phyloP scores from a whole-genome alignment of 2,329 filamentous ascomycete species.

The Cordyceps cicadae region DNA sequence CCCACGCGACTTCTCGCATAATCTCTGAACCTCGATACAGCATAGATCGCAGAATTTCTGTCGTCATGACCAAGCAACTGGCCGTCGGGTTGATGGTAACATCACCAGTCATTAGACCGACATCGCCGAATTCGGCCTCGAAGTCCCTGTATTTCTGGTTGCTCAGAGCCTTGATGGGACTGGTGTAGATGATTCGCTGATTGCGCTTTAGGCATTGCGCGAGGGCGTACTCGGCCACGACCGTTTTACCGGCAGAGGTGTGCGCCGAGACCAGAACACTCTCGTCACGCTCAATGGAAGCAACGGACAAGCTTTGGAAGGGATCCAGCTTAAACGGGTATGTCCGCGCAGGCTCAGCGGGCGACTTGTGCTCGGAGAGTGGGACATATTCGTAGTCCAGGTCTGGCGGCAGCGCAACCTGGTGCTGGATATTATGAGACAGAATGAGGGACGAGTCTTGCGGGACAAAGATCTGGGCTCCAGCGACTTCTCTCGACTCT shows the following conservation, averaged over 20 bases:
- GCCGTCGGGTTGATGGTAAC: conserved; percentile 98
- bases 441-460: conserved; percentile 68
- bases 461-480: conserved; percentile 59
- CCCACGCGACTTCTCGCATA: conserved; percentile 98
- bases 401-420: conserved; percentile 88
- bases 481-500: conserved; percentile 81
- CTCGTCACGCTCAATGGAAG: conserved; percentile 91
- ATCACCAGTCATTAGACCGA: conserved; percentile 97
- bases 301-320: conserved; percentile 90
- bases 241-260: conserved; percentile 95
- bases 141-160: conserved; percentile 99
- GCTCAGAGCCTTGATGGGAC: conserved; percentile 95
- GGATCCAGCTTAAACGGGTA: conserved; percentile 93
- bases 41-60: conserved; percentile 98
- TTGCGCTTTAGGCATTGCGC: conserved; percentile 96
- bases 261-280: conserved; percentile 95
- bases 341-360: conserved; percentile 71
- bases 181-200: conserved; percentile 97
- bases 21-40: conserved; percentile 96
- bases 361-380: conserved; percentile 90
- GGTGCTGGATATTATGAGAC: conserved; percentile 96
- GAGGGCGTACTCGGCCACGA: conserved; percentile 96
- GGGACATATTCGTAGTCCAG: conserved; percentile 91
- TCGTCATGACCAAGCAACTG: conserved; percentile 97
- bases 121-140: conserved; percentile 88